A percentile compares a stretch with the other conserved stretches of the same genome.
phyloP scores from a whole-genome alignment of 2,329 filamentous ascomycete genomes.

The Botrytis medusae region DNA sequence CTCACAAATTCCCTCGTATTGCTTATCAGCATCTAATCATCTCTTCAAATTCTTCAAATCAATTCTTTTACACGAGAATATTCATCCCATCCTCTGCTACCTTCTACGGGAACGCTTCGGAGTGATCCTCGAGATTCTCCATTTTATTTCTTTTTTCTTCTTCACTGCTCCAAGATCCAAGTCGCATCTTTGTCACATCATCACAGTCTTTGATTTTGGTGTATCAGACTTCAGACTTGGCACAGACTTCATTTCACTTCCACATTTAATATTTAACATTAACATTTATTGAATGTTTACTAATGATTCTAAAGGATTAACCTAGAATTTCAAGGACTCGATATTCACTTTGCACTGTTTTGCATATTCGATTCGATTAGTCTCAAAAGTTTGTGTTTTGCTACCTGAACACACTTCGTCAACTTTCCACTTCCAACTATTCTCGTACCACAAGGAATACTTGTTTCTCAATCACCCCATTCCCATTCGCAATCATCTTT shows the following conservation, averaged over 20 bases:
- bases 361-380: conserved; percentile 35
- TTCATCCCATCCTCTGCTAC: not conserved
- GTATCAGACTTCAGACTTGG: conserved; percentile 30
- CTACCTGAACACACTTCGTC: conserved; percentile 33
- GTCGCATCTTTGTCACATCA: conserved; percentile 17
- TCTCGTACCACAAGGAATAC: conserved; percentile 14
- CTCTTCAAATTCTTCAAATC: not conserved
- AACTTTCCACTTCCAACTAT: conserved; percentile 20
- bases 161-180: conserved; percentile 6
- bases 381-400: conserved; percentile 30
- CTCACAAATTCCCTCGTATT: not conserved
- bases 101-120: not conserved
- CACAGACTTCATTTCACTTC: conserved; percentile 24
- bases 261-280: conserved; percentile 12
- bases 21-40: not conserved
- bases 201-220: conserved; percentile 20
- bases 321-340: conserved; percentile 25
- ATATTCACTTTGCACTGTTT: conserved; percentile 25
- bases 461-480: conserved; percentile 14
- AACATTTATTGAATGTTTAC: conserved; percentile 20
- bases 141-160: not conserved
- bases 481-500: conserved; percentile 11
- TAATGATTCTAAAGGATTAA: conserved; percentile 28
- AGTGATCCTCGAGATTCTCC: not conserved
- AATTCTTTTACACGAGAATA: not conserved